Base-by-base conservation (phyloP, 495 filamentous ascomycete genomes). In the Neurospora tetraspora region DNA sequence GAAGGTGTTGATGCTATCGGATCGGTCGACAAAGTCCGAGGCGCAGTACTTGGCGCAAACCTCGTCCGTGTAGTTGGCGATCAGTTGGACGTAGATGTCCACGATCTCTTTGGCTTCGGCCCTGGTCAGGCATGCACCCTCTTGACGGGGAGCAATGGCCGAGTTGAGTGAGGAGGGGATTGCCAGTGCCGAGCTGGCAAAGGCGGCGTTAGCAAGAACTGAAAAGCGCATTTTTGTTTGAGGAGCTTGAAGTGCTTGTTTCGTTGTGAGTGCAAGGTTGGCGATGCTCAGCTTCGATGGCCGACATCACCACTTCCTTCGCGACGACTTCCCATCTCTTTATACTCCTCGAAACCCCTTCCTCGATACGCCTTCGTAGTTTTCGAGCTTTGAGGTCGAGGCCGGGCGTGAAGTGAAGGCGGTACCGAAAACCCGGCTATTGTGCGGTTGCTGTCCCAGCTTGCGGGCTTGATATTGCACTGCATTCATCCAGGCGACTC, bases 1-100 rank as follows among this genome's bases (percentile, higher is more conserved):
- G 79, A 81, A 78, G 74, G 79, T 78, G 79, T 80, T 80, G 79
- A 81, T 81, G 79, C 80, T 80, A 75, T 80, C 78, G 65, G 78
- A 79, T 40, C 77, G 72, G 76, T 81, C 76, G 72, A 77, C 78
- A 39, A 81, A 81, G 70, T 74, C 74, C 34, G 74, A 73, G 70
- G 79, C 77, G 73, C 77, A 79, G 77, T 81, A 81, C 77, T 80
- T 81, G 39, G 75, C 77, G 76, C 77, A 77, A 70, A 76, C 80
- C 8, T 70, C 76, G 68, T 76, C 75, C 71, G 73, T 71, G 76
- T 81, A 80, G 74, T 81, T 79, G 76, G 78, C 72, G 73, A 81
- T 81, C 61, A 80, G 75, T 12, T 75, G 74, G 69, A 70, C 53
- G 71, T 81, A 81, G 71, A 76, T 72, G 61, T 80, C 77, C 45